Conservation (phyloP, 2,329 filamentous ascomycete genomes). For the Xylariaceae sp. region DNA sequence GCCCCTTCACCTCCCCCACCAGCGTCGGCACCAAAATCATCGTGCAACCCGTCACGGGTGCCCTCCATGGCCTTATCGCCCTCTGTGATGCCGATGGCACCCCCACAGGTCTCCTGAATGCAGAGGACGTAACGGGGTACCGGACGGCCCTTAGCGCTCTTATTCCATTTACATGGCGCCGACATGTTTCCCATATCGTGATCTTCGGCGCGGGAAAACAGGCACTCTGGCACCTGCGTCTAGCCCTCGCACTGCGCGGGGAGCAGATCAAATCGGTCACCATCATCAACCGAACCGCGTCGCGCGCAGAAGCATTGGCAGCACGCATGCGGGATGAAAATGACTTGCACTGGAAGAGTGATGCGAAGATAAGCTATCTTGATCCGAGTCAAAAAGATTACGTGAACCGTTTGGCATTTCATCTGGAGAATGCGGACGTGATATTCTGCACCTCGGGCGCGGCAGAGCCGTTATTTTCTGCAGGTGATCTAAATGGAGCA, state of each 20-base stretch:
- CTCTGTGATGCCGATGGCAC: conserved; percentile 15
- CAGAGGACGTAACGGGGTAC: conserved; percentile 16
- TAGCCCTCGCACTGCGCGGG: conserved; percentile 13
- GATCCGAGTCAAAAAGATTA: conserved; percentile 6
- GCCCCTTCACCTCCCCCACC: conserved; percentile 12
- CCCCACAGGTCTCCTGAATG: conserved; percentile 15
- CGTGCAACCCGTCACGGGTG: conserved; percentile 9
- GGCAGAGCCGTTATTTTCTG: conserved; percentile 14
- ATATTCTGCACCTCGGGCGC: conserved; percentile 14
- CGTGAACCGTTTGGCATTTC: background rate
- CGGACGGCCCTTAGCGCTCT: conserved; percentile 14
- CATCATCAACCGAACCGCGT: conserved; percentile 11
- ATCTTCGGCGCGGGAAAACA: conserved; percentile 18
- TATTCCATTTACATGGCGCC: conserved; percentile 16
- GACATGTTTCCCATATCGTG: conserved; percentile 2
- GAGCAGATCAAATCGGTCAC: conserved; percentile 13
- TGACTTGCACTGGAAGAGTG: conserved; percentile 7
- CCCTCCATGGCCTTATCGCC: conserved; percentile 14
- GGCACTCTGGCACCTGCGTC: conserved; percentile 18
- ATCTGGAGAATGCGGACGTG: conserved; percentile 6
- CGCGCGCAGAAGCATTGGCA: conserved; percentile 7
- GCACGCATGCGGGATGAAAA: conserved; percentile 10
- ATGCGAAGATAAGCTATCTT: conserved; percentile 1
- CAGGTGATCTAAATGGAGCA: conserved; percentile 3
- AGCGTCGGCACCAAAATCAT: conserved; percentile 15